These are phyloP conservation scores for Sporisorium graminicola DNA, from an alignment of 1,284 basidiomycete species.

Conservation along the genomic window DNA sequence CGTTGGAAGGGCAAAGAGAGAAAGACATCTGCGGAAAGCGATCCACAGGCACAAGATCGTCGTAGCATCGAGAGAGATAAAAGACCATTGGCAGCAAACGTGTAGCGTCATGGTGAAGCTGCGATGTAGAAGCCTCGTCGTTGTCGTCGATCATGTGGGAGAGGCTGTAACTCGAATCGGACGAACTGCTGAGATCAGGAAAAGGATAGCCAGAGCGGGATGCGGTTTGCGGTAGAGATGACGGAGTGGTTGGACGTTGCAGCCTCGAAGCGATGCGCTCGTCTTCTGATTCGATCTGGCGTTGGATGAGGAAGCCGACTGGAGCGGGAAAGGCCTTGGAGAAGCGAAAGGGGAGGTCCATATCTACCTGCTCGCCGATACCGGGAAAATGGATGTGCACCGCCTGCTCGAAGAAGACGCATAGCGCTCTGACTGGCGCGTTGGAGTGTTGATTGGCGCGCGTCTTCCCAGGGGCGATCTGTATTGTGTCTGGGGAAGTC, in stretches of 20 bases:
- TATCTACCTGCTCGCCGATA: conserved; percentile 51
- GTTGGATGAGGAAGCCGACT: conserved; percentile 55
- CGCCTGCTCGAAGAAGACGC: conserved; percentile 57
- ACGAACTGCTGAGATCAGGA: conserved; percentile 28
- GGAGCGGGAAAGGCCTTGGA: conserved; percentile 46
- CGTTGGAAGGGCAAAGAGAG: not conserved
- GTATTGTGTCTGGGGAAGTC: conserved; percentile 29
- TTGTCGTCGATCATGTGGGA: conserved; percentile 26
- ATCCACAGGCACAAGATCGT: conserved; percentile 55
- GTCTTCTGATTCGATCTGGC: conserved; percentile 53
- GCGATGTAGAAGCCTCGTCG: conserved; percentile 22
- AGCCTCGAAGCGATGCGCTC: conserved; percentile 29
- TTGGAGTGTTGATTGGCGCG: not conserved
- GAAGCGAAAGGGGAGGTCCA: conserved; percentile 55
- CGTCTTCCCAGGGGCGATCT: conserved; percentile 32
- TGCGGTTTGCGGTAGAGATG: not conserved
- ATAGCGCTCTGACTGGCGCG: conserved; percentile 41
- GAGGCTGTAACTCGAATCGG: conserved; percentile 29
- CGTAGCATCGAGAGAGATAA: conserved; percentile 57
- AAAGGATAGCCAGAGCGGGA: conserved; percentile 28
- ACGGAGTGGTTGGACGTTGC: conserved; percentile 1
- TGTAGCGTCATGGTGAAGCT: conserved; percentile 17
- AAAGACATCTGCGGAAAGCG: conserved; percentile 41
- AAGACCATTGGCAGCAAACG: conserved; percentile 54
- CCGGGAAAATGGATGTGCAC: conserved; percentile 56